Conservation (phyloP, 371 early-diverging fungal species). For the Cokeromyces recurvatus region DNA sequence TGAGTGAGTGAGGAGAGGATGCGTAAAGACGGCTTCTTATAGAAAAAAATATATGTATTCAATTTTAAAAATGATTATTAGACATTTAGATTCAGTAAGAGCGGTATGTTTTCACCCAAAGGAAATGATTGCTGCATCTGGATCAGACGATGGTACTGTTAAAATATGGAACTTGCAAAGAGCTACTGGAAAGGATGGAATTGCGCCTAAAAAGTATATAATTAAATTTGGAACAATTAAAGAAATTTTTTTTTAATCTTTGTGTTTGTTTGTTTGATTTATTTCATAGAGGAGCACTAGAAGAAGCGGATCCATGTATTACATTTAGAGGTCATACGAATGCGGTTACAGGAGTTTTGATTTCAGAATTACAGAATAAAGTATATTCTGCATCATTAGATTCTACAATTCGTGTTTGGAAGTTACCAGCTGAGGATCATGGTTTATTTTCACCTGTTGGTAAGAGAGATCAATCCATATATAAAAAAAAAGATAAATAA, state of each 20-base stretch:
- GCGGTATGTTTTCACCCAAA: slow-evolving; percentile 65
- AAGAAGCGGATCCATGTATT: slow-evolving; percentile 67
- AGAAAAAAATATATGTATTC: too few species aligned
- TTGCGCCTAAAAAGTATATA: slow-evolving; percentile 32
- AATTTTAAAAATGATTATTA: too few species aligned
- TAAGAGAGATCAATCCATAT: slow-evolving; percentile 17
- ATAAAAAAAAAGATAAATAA: background rate
- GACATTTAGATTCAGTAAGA: slow-evolving; percentile 81
- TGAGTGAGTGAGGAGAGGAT: too few species aligned
- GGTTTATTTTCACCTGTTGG: slow-evolving; percentile 54
- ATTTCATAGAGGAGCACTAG: slow-evolving; percentile 17
- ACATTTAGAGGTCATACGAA: slow-evolving; percentile 82
- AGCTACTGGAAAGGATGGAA: slow-evolving; percentile 31
- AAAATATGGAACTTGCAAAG: slow-evolving; percentile 70
- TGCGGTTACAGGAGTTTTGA: slow-evolving; percentile 62
- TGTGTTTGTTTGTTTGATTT: background rate
- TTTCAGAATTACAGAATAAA: slow-evolving; percentile 55
- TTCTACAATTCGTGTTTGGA: slow-evolving; percentile 71
- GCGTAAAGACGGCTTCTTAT: too few species aligned
- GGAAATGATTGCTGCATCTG: slow-evolving; percentile 62
- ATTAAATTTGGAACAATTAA: too few species aligned
- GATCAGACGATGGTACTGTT: slow-evolving; percentile 82
- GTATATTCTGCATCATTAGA: slow-evolving; percentile 76
- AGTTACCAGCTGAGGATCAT: slow-evolving; percentile 56
- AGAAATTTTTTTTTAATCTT: too few species aligned